Evolutionary conservation across 768 basidiomycete genomes (phyloP).

Genomic region (Rossbeevera mucosa): DNA sequence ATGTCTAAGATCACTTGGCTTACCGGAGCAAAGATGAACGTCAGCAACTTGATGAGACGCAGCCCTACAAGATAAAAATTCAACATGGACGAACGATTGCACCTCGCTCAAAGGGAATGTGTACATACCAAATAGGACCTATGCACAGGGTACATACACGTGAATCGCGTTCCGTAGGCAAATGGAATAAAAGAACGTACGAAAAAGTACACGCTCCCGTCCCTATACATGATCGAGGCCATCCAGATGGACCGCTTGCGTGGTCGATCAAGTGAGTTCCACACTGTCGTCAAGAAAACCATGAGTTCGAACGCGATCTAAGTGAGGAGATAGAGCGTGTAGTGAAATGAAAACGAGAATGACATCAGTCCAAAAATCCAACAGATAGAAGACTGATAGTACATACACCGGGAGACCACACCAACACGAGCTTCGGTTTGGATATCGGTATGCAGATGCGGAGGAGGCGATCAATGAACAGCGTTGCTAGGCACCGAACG

Average conservation of each 20-base stretch:
- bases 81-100: not conserved
- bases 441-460: slow-evolving; percentile 19
- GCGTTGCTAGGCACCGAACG: slow-evolving; percentile 9
- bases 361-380: not conserved
- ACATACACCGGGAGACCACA: slow-evolving; percentile 31
- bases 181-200: slow-evolving; percentile 11
- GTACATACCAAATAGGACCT: slow-evolving; percentile 25
- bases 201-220: slow-evolving; percentile 26
- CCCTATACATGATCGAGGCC: slow-evolving; percentile 26
- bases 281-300: slow-evolving; percentile 25
- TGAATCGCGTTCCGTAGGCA: not conserved
- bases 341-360: not conserved
- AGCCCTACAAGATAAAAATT: slow-evolving; percentile 9
- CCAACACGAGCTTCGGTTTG: slow-evolving; percentile 19
- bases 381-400: not conserved
- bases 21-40: slow-evolving; percentile 22
- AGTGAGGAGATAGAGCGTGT: not conserved
- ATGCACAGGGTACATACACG: not conserved
- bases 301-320: slow-evolving; percentile 30
- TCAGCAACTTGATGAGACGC: slow-evolving; percentile 19
- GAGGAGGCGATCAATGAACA: slow-evolving; percentile 7
- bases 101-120: not conserved
- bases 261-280: slow-evolving; percentile 30
- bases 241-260: slow-evolving; percentile 12
- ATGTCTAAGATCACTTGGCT: not conserved